Percentiles rank a stretch among this genome's conserved stretches.
Evolutionary conservation across 2,329 filamentous ascomycete species (phyloP).

Genomic region (Fusarium pilosicola): DNA sequence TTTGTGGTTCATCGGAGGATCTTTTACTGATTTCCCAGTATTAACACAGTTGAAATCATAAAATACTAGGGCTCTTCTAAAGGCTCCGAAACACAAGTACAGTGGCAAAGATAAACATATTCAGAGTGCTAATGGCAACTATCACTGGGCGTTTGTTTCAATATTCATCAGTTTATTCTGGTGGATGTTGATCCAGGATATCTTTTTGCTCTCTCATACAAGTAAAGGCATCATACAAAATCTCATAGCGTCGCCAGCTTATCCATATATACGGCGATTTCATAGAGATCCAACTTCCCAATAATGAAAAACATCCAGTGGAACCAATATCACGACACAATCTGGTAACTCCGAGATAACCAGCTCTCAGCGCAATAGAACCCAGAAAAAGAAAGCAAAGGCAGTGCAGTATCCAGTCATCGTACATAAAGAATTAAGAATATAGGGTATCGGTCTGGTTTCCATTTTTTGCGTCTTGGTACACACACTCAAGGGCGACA

Average conservation of each 20-base stretch:
- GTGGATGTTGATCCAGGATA: constrained; percentile 5
- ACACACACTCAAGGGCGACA: not conserved
- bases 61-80: not conserved
- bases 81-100: not conserved
- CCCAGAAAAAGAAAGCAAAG: constrained; percentile 1
- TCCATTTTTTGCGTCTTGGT: constrained; percentile 13
- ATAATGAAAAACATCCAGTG: constrained; percentile 7
- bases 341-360: constrained; percentile 30
- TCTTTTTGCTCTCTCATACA: constrained; percentile 2
- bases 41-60: not conserved
- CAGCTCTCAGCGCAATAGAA: constrained; percentile 25
- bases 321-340: constrained; percentile 11
- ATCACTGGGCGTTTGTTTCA: not conserved
- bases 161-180: constrained; percentile 17
- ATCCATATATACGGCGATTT: not conserved
- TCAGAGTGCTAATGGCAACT: not conserved
- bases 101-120: not conserved
- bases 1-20: not conserved
- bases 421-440: constrained; percentile 30
- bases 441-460: constrained; percentile 30
- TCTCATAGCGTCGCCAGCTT: constrained; percentile 17
- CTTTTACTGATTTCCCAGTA: not conserved
- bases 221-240: not conserved
- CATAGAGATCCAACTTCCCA: constrained; percentile 7
- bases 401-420: constrained; percentile 13